A percentile compares a stretch with the other conserved stretches of the same genome.
phyloP scores from a whole-genome alignment of 495 filamentous ascomycete species.

The Xylaria intraflava region DNA sequence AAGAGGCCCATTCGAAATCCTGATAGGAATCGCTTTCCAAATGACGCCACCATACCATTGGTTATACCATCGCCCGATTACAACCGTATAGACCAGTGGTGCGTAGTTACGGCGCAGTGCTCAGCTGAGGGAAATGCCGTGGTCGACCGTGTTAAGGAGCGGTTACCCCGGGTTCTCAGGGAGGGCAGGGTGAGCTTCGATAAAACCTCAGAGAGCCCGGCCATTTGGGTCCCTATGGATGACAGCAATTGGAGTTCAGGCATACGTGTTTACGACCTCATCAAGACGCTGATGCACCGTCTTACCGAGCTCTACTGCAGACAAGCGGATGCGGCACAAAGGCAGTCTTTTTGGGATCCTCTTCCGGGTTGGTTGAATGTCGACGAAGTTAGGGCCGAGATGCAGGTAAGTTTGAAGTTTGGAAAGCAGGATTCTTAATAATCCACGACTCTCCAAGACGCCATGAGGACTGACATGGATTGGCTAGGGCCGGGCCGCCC shows the following conservation, averaged over 20 bases:
- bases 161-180: background rate
- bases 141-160: background rate
- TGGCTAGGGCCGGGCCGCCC: constrained; percentile 4
- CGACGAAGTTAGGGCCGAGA: constrained; percentile 8
- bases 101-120: background rate
- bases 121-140: background rate
- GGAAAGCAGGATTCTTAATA: too few species aligned
- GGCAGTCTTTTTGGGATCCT: background rate
- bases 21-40: background rate
- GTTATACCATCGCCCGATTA: background rate
- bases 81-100: constrained; percentile 1
- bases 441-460: background rate
- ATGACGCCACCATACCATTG: background rate
- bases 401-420: constrained; percentile 7
- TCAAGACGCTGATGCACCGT: constrained; percentile 7
- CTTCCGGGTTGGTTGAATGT: constrained; percentile 4
- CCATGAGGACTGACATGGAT: background rate
- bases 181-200: background rate
- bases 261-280: background rate
- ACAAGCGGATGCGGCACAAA: background rate
- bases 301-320: constrained; percentile 1
- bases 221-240: constrained; percentile 3
- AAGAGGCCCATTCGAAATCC: background rate
- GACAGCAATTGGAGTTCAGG: constrained; percentile 1
- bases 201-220: background rate